These are phyloP conservation scores for Candida saitoana DNA, from an alignment of 805 yeast species.

Conservation along the genomic window DNA sequence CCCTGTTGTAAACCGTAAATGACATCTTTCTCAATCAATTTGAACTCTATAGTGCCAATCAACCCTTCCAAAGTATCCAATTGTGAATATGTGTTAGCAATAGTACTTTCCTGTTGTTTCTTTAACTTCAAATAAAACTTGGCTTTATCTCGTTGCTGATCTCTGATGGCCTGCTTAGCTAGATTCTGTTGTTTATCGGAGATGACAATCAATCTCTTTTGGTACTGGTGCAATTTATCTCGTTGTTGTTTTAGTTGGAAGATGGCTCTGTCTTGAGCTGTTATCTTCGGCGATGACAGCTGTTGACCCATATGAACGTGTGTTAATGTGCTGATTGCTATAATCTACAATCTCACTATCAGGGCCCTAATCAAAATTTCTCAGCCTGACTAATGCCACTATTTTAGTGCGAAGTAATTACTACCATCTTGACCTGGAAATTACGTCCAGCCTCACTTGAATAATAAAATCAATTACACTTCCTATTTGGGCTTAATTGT, in stretches of 20 bases:
- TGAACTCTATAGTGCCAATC: constrained; percentile 80
- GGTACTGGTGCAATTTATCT: constrained; percentile 76
- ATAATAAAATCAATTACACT: constrained; percentile 4
- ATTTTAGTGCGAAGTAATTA: no score
- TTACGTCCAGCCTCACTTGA: no score
- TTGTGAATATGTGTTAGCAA: constrained; percentile 71
- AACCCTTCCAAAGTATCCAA: constrained; percentile 74
- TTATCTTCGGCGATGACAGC: constrained; percentile 53
- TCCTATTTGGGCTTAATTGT: constrained; percentile 5
- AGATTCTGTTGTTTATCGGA: constrained; percentile 58
- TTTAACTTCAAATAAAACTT: constrained; percentile 67
- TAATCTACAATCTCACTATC: no score
- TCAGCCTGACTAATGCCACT: no score
- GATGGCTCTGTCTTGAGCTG: constrained; percentile 82
- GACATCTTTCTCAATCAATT: constrained; percentile 82
- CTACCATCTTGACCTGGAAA: no score
- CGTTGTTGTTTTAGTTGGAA: constrained; percentile 84
- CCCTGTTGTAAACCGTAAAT: constrained; percentile 78
- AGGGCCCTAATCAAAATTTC: no score
- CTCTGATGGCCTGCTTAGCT: constrained; percentile 52
- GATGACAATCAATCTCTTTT: constrained; percentile 51
- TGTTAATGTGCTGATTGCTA: no score
- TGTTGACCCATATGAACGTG: constrained; percentile 38
- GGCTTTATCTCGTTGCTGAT: constrained; percentile 57
- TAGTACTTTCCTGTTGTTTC: constrained; percentile 75